Conservation (phyloP, 192 early-diverging fungal species). For the Coemansia sp. region DNA sequence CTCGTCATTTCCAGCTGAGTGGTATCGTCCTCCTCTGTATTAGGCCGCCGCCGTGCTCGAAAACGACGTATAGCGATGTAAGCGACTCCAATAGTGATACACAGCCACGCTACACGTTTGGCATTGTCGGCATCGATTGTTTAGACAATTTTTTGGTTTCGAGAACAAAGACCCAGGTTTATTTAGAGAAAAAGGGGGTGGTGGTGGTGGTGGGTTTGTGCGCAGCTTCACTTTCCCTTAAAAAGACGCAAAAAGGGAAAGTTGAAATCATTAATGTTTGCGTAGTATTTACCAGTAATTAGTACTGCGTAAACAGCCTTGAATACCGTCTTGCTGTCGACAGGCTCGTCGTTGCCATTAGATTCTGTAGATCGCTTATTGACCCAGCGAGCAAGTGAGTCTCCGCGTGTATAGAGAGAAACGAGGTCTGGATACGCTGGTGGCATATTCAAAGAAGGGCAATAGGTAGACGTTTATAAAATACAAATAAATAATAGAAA, state of each 20-base stretch:
- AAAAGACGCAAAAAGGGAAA: not conserved
- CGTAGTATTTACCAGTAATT: slow-evolving; percentile 7
- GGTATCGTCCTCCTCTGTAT: not conserved
- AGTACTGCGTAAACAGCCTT: slow-evolving; percentile 11
- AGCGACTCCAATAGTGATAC: slow-evolving; percentile 11
- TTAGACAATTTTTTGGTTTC: not conserved
- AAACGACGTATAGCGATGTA: slow-evolving; percentile 16
- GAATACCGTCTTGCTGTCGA: not conserved
- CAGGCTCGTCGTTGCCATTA: not conserved
- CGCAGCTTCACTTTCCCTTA: too few relatives aligned
- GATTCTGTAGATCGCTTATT: not conserved
- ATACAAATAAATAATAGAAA: not conserved
- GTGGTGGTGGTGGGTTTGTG: too few relatives aligned
- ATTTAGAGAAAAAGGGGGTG: too few relatives aligned
- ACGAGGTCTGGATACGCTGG: not conserved
- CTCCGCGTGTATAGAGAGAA: not conserved
- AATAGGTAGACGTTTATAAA: not conserved
- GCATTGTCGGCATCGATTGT: not conserved
- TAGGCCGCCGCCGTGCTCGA: not conserved
- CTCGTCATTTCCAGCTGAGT: not conserved
- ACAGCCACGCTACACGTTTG: slow-evolving; percentile 16
- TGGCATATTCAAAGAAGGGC: not conserved
- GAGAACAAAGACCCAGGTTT: not conserved
- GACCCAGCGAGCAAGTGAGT: not conserved
- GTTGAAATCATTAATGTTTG: not conserved